A percentile compares a stretch with the other conserved stretches of the same genome.
phyloP scores from a whole-genome alignment of 2,329 filamentous ascomycete genomes.

The Pseudogymnoascus sp. region DNA sequence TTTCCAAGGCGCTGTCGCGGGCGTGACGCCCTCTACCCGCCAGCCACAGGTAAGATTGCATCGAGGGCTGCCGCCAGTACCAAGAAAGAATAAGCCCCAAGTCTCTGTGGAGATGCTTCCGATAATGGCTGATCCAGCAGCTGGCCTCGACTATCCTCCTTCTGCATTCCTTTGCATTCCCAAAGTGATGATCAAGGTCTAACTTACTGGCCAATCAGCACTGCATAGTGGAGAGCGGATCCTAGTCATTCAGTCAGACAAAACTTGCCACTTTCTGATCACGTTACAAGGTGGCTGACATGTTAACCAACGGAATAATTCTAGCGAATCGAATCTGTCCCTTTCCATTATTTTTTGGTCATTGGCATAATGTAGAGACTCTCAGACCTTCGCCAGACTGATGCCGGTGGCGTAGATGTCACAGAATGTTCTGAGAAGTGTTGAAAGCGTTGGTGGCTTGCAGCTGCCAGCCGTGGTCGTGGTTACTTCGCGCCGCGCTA shows the following conservation, averaged over 20 bases:
- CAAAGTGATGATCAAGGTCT: not conserved
- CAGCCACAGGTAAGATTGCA: not conserved
- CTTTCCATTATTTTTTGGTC: not conserved
- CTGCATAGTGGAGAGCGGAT: not conserved
- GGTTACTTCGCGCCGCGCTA: not conserved
- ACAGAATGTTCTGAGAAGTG: not conserved
- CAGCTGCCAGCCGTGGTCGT: not conserved
- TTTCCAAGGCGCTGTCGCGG: not conserved
- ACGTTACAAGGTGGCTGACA: not conserved
- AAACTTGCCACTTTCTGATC: not conserved
- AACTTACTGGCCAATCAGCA: not conserved
- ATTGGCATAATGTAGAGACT: not conserved
- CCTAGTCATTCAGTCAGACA: not conserved
- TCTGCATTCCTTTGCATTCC: not conserved
- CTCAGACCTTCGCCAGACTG: not conserved
- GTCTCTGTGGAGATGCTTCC: not conserved
- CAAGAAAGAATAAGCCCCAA: slow-evolving; percentile 6
- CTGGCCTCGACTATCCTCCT: not conserved
- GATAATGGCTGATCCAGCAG: not conserved
- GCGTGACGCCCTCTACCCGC: not conserved
- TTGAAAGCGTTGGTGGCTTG: not conserved
- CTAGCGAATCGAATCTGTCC: not conserved
- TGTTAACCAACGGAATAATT: not conserved
- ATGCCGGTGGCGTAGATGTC: not conserved
- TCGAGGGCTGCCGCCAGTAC: not conserved